Evolutionary conservation across 1,284 basidiomycete species (phyloP).

Genomic region (Cutaneotrichosporon cavernicola): DNA sequence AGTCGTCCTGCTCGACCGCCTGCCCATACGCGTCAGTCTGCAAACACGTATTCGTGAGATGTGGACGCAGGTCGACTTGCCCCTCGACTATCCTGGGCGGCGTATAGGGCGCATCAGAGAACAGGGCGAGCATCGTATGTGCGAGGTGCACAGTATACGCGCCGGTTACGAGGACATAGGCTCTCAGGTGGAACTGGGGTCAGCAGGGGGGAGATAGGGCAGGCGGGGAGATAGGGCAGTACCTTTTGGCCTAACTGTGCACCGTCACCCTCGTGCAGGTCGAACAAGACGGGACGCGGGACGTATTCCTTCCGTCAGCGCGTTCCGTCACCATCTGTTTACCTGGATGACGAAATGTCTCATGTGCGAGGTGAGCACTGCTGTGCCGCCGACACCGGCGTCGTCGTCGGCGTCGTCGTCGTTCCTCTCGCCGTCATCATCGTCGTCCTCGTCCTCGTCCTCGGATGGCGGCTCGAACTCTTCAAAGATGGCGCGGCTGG

Average conservation of each 20-base stretch:
- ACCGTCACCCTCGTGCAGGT: slow-evolving; percentile 56
- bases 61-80: slow-evolving; percentile 65
- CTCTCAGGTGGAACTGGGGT: slow-evolving; percentile 79
- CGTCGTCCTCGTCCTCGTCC: slow-evolving; percentile 54
- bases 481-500: slow-evolving; percentile 68
- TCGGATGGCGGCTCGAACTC: slow-evolving; percentile 69
- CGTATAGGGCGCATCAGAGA: slow-evolving; percentile 68
- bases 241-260: slow-evolving; percentile 64
- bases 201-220: neutral
- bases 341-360: slow-evolving; percentile 97
- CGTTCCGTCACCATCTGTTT: slow-evolving; percentile 21
- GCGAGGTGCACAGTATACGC: slow-evolving; percentile 75
- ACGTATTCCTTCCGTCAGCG: slow-evolving; percentile 70
- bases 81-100: slow-evolving; percentile 48
- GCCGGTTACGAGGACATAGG: slow-evolving; percentile 85
- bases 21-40: slow-evolving; percentile 58
- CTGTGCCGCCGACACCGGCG: slow-evolving; percentile 59
- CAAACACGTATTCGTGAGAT: slow-evolving; percentile 89
- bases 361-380: slow-evolving; percentile 79
- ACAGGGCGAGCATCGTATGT: slow-evolving; percentile 78
- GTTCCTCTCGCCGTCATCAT: slow-evolving; percentile 32
- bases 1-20: slow-evolving; percentile 43
- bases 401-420: slow-evolving; percentile 43
- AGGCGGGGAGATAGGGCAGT: slow-evolving; percentile 27
- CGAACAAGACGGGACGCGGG: slow-evolving; percentile 69